Percentiles rank a stretch among this genome's conserved stretches.
Evolutionary conservation across 805 yeast genomes (phyloP).

Genomic region (Cyberlindnera bimundalis): DNA sequence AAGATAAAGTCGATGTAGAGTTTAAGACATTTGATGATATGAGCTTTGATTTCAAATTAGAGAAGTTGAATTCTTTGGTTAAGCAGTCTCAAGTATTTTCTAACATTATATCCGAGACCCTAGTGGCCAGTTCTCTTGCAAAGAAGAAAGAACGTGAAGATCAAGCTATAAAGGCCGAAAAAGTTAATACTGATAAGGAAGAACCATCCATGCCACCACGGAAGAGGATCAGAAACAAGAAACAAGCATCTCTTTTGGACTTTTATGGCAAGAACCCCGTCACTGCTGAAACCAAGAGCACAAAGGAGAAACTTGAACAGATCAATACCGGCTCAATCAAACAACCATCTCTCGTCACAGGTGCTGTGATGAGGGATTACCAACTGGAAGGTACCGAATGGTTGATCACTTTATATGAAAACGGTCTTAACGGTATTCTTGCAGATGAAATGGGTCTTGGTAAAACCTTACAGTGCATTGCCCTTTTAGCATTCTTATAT

Average conservation of each 20-base stretch:
- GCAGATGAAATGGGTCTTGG: constrained; percentile 99
- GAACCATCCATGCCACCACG: constrained; percentile 20
- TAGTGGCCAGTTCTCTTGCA: constrained; percentile 47
- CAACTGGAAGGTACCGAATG: constrained; percentile 90
- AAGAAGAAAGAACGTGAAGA: constrained; percentile 28
- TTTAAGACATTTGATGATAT: constrained; percentile 35
- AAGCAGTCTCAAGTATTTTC: constrained; percentile 86
- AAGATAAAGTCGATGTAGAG: constrained; percentile 11
- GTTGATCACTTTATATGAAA: constrained; percentile 84
- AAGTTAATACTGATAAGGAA: not conserved
- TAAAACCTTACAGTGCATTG: constrained; percentile 84
- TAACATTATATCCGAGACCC: constrained; percentile 76
- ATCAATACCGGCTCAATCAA: constrained; percentile 20
- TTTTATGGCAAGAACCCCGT: constrained; percentile 19
- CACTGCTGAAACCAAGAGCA: constrained; percentile 23
- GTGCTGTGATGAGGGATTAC: constrained; percentile 70
- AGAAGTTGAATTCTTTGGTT: constrained; percentile 69
- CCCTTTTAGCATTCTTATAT: constrained; percentile 68
- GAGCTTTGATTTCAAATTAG: constrained; percentile 55
- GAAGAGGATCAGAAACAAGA: constrained; percentile 21
- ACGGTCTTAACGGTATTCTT: constrained; percentile 90
- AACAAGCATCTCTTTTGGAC: constrained; percentile 21
- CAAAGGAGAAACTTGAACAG: constrained; percentile 22
- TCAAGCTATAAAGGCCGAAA: constrained; percentile 7
- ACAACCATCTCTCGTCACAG: constrained; percentile 56